Evolutionary conservation across 2,329 filamentous ascomycete genomes (phyloP).

Genomic region (Calonectria hawksworthii): DNA sequence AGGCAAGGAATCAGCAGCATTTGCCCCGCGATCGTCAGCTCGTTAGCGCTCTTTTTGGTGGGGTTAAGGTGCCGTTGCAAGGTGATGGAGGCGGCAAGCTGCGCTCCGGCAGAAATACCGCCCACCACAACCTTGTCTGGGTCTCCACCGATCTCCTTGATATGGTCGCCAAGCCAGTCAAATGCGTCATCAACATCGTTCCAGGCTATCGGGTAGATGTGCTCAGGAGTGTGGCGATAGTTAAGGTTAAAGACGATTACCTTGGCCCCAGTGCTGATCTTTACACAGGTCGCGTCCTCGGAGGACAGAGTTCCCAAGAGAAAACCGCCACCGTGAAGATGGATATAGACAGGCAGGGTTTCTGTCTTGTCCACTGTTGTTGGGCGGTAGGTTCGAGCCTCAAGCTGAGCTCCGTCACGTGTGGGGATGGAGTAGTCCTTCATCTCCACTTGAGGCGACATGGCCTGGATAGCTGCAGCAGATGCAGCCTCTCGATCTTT

Average conservation of each 20-base stretch:
- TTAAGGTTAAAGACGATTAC: background rate
- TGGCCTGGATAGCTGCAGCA: background rate
- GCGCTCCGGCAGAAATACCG: background rate
- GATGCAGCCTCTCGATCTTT: background rate
- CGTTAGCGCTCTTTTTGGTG: background rate
- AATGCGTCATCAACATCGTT: slow-evolving; percentile 4
- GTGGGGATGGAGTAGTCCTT: background rate
- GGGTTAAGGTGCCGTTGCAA: background rate
- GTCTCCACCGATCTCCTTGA: background rate
- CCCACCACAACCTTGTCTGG: slow-evolving; percentile 10
- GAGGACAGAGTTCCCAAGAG: background rate
- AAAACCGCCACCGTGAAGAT: slow-evolving; percentile 6
- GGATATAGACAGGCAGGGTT: background rate
- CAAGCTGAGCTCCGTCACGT: background rate
- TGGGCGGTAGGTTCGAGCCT: background rate
- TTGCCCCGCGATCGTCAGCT: background rate
- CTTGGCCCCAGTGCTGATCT: background rate
- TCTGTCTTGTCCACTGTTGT: background rate
- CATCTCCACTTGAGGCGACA: background rate
- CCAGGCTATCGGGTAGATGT: background rate
- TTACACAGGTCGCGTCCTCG: background rate
- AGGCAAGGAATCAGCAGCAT: background rate
- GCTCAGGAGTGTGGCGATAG: slow-evolving; percentile 8
- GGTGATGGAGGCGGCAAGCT: background rate
- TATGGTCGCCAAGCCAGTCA: background rate